Evolutionary conservation across 305 asterid genomes (phyloP).

Genomic region (Fraxinus albicans): DNA sequence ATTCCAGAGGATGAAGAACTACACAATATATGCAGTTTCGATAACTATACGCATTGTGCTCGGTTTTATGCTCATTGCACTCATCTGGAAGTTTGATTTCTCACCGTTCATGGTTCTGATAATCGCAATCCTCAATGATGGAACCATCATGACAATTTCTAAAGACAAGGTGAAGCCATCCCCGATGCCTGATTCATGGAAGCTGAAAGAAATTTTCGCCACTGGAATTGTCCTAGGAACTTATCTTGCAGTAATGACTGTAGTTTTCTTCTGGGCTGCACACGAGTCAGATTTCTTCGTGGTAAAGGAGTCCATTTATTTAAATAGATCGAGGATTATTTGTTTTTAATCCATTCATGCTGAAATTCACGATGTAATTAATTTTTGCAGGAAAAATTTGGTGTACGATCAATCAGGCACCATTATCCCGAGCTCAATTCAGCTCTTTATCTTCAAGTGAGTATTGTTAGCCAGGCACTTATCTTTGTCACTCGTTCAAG

Average conservation of each 20-base stretch:
- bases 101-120: constrained; percentile 61
- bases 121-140: constrained; percentile 60
- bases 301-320: constrained; percentile 10
- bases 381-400: constrained; percentile 37
- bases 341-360: background rate
- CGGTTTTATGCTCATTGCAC: constrained; percentile 57
- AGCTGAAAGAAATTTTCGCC: constrained; percentile 54
- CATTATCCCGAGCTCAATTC: constrained; percentile 51
- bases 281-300: constrained; percentile 41
- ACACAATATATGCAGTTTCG: constrained; percentile 61
- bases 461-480: constrained; percentile 91
- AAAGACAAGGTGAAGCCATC: constrained; percentile 63
- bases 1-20: constrained; percentile 64
- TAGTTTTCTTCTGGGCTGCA: constrained; percentile 51
- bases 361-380: background rate
- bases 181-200: constrained; percentile 60
- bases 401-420: constrained; percentile 37
- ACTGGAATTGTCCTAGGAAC: constrained; percentile 55
- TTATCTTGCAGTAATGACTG: constrained; percentile 56
- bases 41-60: constrained; percentile 57
- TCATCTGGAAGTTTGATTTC: constrained; percentile 63
- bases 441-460: constrained; percentile 84
- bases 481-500: constrained; percentile 86
- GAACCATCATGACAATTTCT: constrained; percentile 64
- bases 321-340: background rate